phyloP scores from a whole-genome alignment of 2,329 filamentous ascomycete genomes.

The Pseudogymnoascus sp. region DNA sequence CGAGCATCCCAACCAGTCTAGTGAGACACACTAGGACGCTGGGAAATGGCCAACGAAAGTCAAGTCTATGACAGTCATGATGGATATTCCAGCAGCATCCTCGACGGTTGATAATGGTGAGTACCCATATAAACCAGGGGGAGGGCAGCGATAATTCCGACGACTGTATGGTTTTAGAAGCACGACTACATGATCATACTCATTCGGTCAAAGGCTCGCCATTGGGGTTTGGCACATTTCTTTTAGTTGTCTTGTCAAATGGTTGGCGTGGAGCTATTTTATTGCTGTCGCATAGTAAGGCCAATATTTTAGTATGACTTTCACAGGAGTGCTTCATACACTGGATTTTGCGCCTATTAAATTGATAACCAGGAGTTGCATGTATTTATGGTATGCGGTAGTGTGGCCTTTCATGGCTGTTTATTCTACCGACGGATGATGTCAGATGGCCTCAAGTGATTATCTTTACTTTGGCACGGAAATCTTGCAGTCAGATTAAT shows the following conservation, averaged over 20 bases:
- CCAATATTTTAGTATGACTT: background rate
- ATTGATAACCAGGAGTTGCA: background rate
- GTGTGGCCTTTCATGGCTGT: background rate
- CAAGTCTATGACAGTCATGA: background rate
- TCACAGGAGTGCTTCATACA: background rate
- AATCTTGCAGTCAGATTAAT: background rate
- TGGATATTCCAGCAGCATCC: background rate
- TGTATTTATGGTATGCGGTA: constrained; percentile 1
- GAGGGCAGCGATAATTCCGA: background rate
- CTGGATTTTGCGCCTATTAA: background rate
- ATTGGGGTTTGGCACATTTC: background rate
- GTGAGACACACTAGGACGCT: background rate
- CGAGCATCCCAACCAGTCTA: background rate
- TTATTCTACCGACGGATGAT: background rate
- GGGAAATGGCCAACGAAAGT: background rate
- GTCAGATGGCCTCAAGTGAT: background rate
- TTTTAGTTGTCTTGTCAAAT: background rate
- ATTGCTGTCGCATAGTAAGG: background rate
- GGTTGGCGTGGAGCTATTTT: background rate
- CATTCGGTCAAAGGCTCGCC: background rate
- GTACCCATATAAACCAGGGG: background rate
- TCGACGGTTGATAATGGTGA: background rate
- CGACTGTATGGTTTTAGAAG: background rate
- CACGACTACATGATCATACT: background rate
- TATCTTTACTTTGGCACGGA: background rate